phyloP scores from a whole-genome alignment of 495 filamentous ascomycete species.

The Aspergillus baeticus region DNA sequence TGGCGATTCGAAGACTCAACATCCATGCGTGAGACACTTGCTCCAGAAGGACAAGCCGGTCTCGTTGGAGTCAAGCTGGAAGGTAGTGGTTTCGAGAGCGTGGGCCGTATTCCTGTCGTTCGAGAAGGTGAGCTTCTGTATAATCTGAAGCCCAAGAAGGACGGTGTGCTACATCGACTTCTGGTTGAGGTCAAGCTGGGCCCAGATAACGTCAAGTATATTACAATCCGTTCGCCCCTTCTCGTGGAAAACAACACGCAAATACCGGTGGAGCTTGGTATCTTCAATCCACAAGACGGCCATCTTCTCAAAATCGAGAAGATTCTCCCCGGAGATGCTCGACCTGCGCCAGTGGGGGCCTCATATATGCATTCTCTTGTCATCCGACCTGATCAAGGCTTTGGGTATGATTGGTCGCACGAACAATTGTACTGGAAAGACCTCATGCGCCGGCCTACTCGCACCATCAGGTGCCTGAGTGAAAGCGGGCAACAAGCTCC shows the following conservation, averaged over 20 bases:
- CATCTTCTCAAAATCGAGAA: slow-evolving; percentile 97
- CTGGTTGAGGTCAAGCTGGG: slow-evolving; percentile 91
- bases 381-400: slow-evolving; percentile 92
- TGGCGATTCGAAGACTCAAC: slow-evolving; percentile 97
- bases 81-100: slow-evolving; percentile 86
- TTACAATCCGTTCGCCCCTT: slow-evolving; percentile 93
- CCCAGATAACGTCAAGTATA: slow-evolving; percentile 92
- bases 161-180: slow-evolving; percentile 80
- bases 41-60: slow-evolving; percentile 74
- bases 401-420: slow-evolving; percentile 92
- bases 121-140: slow-evolving; percentile 93
- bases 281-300: slow-evolving; percentile 84
- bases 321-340: slow-evolving; percentile 85
- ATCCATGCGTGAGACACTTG: slow-evolving; percentile 86
- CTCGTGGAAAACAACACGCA: slow-evolving; percentile 97
- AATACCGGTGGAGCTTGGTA: slow-evolving; percentile 92
- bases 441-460: slow-evolving; percentile 75
- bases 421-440: slow-evolving; percentile 92
- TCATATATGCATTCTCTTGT: slow-evolving; percentile 87
- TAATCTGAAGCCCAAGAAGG: slow-evolving; percentile 77
- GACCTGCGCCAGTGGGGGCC: slow-evolving; percentile 90
- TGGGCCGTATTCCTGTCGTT: slow-evolving; percentile 84
- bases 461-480: slow-evolving; percentile 80
- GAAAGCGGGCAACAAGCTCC: slow-evolving; percentile 74
- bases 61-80: slow-evolving; percentile 82